Conservation (phyloP, 163 green algal species). For the Volvox carteri region DNA sequence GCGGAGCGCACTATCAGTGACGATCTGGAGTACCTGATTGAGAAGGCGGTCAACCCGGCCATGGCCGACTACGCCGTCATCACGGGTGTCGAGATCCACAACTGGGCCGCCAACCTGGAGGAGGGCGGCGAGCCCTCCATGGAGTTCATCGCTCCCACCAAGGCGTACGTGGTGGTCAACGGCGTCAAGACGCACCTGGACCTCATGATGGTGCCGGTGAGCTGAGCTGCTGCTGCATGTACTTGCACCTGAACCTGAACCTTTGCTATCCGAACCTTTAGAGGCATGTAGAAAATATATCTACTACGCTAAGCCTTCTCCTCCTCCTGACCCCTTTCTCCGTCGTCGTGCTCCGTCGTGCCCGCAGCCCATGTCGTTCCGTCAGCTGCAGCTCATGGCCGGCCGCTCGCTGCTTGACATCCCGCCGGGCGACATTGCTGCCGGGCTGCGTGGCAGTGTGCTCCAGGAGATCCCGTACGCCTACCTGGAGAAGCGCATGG, state of each 20-base stretch:
- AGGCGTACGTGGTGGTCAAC: constrained; percentile 82
- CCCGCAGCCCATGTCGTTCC: constrained; percentile 55
- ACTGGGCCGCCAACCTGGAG: constrained; percentile 69
- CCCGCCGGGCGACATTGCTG: constrained; percentile 48
- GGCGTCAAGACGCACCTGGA: constrained; percentile 70
- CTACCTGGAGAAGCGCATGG: constrained; percentile 68
- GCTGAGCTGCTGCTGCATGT: no score
- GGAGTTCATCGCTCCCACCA: constrained; percentile 82
- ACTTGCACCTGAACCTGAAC: no score
- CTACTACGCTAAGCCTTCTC: no score
- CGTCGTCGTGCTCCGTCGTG: not conserved
- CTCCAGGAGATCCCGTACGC: constrained; percentile 69
- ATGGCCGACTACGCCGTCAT: constrained; percentile 93
- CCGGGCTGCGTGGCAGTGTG: constrained; percentile 57
- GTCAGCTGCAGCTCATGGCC: constrained; percentile 56
- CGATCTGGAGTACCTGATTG: constrained; percentile 87
- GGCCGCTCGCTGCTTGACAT: constrained; percentile 19
- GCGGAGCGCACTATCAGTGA: constrained; percentile 86
- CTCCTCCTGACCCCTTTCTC: not conserved
- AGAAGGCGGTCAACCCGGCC: constrained; percentile 79
- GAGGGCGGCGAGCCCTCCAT: constrained; percentile 74
- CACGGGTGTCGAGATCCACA: constrained; percentile 83
- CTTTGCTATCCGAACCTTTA: no score
- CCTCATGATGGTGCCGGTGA: constrained; percentile 58
- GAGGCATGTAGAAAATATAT: no score